phyloP scores from a whole-genome alignment of 2,329 filamentous ascomycete genomes.

The Xylaria sp. region DNA sequence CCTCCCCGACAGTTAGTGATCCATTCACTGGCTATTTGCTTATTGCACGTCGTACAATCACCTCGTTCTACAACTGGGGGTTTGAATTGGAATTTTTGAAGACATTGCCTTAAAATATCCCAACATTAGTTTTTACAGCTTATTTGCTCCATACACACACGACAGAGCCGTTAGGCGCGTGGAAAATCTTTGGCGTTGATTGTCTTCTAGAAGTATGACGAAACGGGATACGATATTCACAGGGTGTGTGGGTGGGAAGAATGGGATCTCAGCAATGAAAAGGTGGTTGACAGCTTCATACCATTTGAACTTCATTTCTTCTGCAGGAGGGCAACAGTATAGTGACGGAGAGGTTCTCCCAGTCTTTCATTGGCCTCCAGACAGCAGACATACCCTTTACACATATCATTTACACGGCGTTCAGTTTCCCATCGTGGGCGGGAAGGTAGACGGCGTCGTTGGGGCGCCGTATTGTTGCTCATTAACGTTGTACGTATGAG shows the following conservation, averaged over 20 bases:
- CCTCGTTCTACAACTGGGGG: constrained; percentile 12
- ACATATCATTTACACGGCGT: constrained; percentile 39
- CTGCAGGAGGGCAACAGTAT: constrained; percentile 16
- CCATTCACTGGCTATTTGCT: background rate
- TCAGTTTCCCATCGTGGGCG: constrained; percentile 28
- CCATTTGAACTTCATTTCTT: constrained; percentile 37
- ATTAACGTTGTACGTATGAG: constrained; percentile 23
- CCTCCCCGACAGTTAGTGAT: background rate
- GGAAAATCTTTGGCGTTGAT: constrained; percentile 46
- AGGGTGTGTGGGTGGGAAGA: constrained; percentile 41
- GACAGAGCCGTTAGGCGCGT: constrained; percentile 42
- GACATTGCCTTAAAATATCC: constrained; percentile 5
- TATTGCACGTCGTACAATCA: constrained; percentile 4
- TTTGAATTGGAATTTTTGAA: constrained; percentile 23
- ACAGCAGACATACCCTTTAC: constrained; percentile 35
- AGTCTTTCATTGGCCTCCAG: constrained; percentile 17
- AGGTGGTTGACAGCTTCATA: constrained; percentile 30
- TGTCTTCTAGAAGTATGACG: constrained; percentile 47
- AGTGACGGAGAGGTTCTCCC: constrained; percentile 17
- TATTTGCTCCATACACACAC: constrained; percentile 25
- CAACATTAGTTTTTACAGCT: constrained; percentile 35
- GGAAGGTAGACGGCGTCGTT: constrained; percentile 29
- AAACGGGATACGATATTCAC: constrained; percentile 50
- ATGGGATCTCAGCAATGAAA: constrained; percentile 46
- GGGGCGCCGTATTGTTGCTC: constrained; percentile 29